phyloP scores from a whole-genome alignment of 2,329 filamentous ascomycete genomes.

The Aspergillus aculeatus region DNA sequence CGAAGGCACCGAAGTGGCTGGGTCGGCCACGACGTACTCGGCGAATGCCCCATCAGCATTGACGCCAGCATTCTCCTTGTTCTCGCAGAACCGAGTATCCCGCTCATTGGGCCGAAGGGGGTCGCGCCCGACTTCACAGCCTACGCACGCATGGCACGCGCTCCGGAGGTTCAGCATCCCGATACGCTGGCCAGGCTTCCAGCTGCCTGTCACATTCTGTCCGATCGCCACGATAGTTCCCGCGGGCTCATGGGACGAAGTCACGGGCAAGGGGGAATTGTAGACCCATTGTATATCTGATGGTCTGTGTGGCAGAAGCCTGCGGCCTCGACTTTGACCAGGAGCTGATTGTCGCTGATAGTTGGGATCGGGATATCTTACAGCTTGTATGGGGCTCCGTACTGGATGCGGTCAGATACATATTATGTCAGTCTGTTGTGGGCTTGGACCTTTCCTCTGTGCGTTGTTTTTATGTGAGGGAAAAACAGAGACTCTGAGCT shows the following conservation, averaged over 20 bases:
- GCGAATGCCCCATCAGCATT: constrained; percentile 13
- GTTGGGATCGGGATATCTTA: not conserved
- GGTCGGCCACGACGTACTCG: constrained; percentile 14
- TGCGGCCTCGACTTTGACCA: constrained; percentile 11
- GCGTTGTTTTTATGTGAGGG: too few species aligned
- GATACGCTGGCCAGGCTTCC: constrained; percentile 9
- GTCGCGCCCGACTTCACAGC: not conserved
- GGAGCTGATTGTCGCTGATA: constrained; percentile 7
- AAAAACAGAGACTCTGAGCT: too few species aligned
- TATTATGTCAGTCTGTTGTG: too few species aligned
- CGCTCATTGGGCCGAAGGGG: constrained; percentile 1
- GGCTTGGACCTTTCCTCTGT: too few species aligned
- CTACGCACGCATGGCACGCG: constrained; percentile 5
- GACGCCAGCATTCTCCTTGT: constrained; percentile 11
- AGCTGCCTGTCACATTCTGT: not conserved
- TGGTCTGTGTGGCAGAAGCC: constrained; percentile 17
- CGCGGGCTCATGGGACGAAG: constrained; percentile 12
- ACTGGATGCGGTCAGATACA: not conserved
- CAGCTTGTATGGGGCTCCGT: not conserved
- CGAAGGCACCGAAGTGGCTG: constrained; percentile 5
- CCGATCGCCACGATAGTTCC: constrained; percentile 8
- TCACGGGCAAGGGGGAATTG: constrained; percentile 6
- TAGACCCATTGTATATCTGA: constrained; percentile 13
- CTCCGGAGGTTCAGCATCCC: constrained; percentile 16
- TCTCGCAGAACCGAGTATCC: constrained; percentile 11